phyloP scores from a whole-genome alignment of 306 rosid genomes.

The Rubus idaeus region DNA sequence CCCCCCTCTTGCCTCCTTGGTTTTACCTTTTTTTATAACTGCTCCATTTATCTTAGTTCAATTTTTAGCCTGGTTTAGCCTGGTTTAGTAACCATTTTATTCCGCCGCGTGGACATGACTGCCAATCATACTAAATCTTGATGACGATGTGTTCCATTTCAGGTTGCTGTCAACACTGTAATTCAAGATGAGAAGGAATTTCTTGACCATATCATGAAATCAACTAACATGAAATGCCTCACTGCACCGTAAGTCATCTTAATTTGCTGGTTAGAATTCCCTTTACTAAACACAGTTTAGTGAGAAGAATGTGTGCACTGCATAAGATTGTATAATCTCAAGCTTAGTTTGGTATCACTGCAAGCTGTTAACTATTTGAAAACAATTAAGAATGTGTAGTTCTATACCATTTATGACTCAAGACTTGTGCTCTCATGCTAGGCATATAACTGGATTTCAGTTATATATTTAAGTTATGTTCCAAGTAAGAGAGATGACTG shows the following conservation, averaged over 20 bases:
- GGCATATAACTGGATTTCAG: background rate
- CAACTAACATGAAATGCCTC: conserved; percentile 92
- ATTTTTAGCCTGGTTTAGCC: background rate
- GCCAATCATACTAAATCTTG: background rate
- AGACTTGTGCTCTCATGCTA: background rate
- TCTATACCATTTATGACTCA: background rate
- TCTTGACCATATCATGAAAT: conserved; percentile 73
- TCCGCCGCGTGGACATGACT: background rate
- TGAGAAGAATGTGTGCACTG: background rate
- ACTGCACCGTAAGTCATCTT: conserved; percentile 71
- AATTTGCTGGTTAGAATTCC: background rate
- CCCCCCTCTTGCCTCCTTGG: background rate
- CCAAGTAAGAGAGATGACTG: background rate
- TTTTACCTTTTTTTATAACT: background rate
- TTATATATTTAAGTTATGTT: background rate
- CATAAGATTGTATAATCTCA: background rate
- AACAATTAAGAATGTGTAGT: background rate
- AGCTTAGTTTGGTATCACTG: background rate
- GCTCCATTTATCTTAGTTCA: conserved; percentile 2
- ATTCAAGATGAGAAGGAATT: conserved; percentile 87
- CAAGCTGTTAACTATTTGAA: background rate
- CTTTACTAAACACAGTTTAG: background rate
- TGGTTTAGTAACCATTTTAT: background rate
- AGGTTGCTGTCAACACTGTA: conserved; percentile 91
- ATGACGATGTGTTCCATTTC: conserved; percentile 19